phyloP scores from a whole-genome alignment of 176 grass and related monocot species.

The Musa acuminata region DNA sequence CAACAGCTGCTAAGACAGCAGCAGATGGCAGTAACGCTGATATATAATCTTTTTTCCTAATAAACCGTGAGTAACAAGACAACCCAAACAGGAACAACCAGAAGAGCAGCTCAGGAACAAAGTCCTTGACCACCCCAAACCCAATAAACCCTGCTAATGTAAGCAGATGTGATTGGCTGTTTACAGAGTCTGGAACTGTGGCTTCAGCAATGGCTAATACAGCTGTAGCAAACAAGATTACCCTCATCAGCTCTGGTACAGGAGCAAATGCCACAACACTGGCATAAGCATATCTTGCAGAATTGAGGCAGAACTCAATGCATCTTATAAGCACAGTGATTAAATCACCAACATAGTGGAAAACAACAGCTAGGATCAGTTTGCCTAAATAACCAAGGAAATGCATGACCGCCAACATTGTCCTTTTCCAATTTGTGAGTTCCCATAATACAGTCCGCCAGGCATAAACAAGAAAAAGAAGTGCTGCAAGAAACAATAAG shows the following conservation, averaged over 20 bases:
- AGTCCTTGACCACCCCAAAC: conserved; percentile 26
- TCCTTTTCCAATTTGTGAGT: conserved; percentile 21
- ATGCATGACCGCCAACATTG: neutral
- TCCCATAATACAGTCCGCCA: conserved; percentile 27
- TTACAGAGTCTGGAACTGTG: conserved; percentile 17
- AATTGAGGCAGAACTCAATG: conserved; percentile 21
- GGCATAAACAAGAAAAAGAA: conserved; percentile 25
- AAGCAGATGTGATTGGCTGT: conserved; percentile 19
- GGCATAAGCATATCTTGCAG: conserved; percentile 17
- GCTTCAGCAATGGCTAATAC: conserved; percentile 22
- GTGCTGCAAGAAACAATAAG: conserved; percentile 14
- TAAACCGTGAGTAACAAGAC: conserved; percentile 26
- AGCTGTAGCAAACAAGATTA: conserved; percentile 17
- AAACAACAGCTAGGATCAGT: conserved; percentile 16
- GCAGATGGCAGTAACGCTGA: conserved; percentile 17
- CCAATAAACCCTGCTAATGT: conserved; percentile 18
- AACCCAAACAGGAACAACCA: conserved; percentile 26
- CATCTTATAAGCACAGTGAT: conserved; percentile 12
- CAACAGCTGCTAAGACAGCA: conserved; percentile 20
- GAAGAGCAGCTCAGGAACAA: conserved; percentile 25
- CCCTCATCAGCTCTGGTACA: conserved; percentile 22
- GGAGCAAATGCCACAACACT: conserved; percentile 24
- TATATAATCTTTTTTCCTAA: conserved; percentile 19
- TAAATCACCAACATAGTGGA: conserved; percentile 16
- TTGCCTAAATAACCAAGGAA: conserved; percentile 15